These are phyloP conservation scores for Acacia crassicarpa DNA, from an alignment of 306 rosid genomes.

Conservation along the genomic window DNA sequence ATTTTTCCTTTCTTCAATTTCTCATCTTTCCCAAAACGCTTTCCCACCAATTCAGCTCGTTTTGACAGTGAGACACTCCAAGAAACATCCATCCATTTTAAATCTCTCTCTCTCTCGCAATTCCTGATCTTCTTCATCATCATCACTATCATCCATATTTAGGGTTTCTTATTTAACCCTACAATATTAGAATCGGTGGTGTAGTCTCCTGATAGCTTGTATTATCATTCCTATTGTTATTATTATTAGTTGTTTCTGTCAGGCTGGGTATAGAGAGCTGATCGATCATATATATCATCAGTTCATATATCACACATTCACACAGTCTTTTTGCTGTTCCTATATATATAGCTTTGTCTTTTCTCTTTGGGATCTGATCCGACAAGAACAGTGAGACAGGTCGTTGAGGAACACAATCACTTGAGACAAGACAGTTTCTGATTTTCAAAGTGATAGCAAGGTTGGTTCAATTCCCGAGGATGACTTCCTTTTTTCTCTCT, in stretches of 20 bases:
- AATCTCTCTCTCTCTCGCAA: not conserved
- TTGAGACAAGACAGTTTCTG: slow-evolving; percentile 20
- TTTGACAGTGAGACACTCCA: slow-evolving; percentile 29
- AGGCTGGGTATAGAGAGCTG: not conserved
- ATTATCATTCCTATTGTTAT: not conserved
- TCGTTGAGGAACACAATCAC: slow-evolving; percentile 8
- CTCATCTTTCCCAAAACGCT: slow-evolving; percentile 45
- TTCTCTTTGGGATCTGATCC: slow-evolving; percentile 60
- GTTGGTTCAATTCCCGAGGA: slow-evolving; percentile 52
- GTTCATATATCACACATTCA: not conserved
- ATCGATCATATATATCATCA: not conserved
- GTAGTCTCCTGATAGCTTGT: not conserved
- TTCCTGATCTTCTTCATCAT: not conserved
- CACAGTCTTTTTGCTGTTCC: not conserved
- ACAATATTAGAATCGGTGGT: not conserved
- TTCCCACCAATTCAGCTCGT: slow-evolving; percentile 66
- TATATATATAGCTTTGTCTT: not conserved
- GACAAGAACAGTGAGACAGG: slow-evolving; percentile 29
- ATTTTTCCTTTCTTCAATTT: slow-evolving; percentile 13
- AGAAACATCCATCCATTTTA: not conserved
- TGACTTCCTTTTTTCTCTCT: not conserved
- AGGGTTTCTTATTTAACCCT: slow-evolving; percentile 56
- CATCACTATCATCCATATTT: not conserved
- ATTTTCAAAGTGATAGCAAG: not conserved
- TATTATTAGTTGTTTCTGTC: not conserved